A percentile compares a stretch with the other conserved stretches of the same genome.
Evolutionary conservation across 129 eudicot species (phyloP).

Genomic region (Kitagawia praeruptora): DNA sequence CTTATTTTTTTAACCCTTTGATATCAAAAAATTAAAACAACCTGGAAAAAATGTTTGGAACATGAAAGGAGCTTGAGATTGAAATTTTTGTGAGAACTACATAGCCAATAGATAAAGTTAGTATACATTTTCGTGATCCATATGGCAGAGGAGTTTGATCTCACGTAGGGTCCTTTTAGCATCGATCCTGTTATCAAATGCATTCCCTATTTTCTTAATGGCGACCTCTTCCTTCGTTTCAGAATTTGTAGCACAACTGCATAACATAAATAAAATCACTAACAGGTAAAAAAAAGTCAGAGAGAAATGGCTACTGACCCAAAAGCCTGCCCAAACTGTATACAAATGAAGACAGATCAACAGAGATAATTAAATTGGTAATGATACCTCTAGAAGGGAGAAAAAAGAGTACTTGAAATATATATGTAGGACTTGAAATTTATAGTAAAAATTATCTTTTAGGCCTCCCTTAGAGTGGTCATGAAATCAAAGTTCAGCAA

Average conservation of each 20-base stretch:
- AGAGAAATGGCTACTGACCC: not conserved
- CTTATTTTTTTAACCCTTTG: not conserved
- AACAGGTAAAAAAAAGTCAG: not conserved
- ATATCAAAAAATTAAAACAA: not conserved
- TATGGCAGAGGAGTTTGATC: slow-evolving; percentile 16
- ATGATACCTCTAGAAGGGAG: not conserved
- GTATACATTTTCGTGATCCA: slow-evolving; percentile 8
- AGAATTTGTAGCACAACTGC: slow-evolving; percentile 8
- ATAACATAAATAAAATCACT: not conserved
- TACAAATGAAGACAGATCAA: not conserved
- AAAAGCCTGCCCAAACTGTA: too few relatives aligned
- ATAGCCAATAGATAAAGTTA: not conserved
- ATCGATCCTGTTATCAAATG: slow-evolving; percentile 11
- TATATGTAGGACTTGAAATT: not conserved
- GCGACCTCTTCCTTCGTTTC: slow-evolving; percentile 8
- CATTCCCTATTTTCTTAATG: slow-evolving; percentile 7
- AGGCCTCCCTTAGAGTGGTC: not conserved
- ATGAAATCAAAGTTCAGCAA: not conserved
- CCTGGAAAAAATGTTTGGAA: not conserved
- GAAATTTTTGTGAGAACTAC: not conserved
- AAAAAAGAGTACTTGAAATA: not conserved
- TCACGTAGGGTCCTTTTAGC: slow-evolving; percentile 12
- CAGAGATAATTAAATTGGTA: not conserved
- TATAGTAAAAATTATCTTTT: not conserved
- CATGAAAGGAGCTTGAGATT: not conserved